Evolutionary conservation across 106 monocot species (phyloP).

Genomic region (Vanilla planifolia): DNA sequence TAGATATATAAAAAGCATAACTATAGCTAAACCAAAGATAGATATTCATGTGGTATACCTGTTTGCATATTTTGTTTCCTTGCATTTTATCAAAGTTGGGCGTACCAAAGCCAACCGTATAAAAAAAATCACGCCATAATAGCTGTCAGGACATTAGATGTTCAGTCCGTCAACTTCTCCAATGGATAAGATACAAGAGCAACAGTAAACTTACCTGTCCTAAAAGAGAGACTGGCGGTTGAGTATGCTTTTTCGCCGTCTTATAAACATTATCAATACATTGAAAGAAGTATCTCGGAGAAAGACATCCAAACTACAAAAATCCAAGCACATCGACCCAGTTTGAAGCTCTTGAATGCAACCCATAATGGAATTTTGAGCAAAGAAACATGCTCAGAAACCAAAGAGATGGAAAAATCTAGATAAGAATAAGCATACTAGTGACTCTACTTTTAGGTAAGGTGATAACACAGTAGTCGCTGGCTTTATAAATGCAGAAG

Average conservation of each 20-base stretch:
- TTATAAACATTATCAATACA: conserved; percentile 55
- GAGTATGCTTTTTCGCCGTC: conserved; percentile 49
- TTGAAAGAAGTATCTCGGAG: conserved; percentile 79
- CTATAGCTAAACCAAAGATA: not conserved
- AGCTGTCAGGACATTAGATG: conserved; percentile 25
- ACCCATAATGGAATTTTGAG: not conserved
- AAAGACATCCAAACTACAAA: conserved; percentile 91
- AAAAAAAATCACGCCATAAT: conserved; percentile 96
- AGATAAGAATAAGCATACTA: not conserved
- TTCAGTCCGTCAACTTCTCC: not conserved
- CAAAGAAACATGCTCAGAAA: not conserved
- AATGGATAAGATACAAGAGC: not conserved
- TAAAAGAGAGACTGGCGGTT: conserved; percentile 76
- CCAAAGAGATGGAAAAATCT: not conserved
- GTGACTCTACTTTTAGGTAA: conserved; percentile 85
- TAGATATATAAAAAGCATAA: too few species aligned
- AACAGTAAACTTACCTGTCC: conserved; percentile 57
- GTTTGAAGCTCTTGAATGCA: too few species aligned
- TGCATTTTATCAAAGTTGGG: conserved; percentile 91
- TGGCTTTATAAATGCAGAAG: conserved; percentile 84
- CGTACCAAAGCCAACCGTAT: conserved; percentile 73
- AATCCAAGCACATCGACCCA: conserved; percentile 1
- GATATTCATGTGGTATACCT: conserved; percentile 36
- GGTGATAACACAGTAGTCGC: conserved; percentile 89
- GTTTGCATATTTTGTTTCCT: conserved; percentile 84